Percentiles rank a stretch among this genome's conserved stretches.
phyloP scores from a whole-genome alignment of 176 grass and related monocot genomes.

The Zea mays region Zm-B73-REFERENCE-NAM-5.0 NC_050097.1:188445501-188446000 shows the following conservation, averaged over 20 bases:
- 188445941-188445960: neutral
- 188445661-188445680: conserved; percentile 12
- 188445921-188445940: neutral
- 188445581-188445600: neutral
- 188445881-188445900: neutral
- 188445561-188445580: neutral
- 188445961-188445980: conserved; percentile 1
- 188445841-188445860: neutral
- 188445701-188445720: conserved; percentile 2
- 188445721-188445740: neutral
- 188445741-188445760: neutral
- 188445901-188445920: neutral
- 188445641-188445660: neutral
- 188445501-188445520: neutral
- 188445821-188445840: neutral
- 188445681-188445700: conserved; percentile 12
- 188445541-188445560: neutral
- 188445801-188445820: neutral
- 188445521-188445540: neutral
- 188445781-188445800: neutral
- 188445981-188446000: neutral
- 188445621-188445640: neutral
- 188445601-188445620: neutral
- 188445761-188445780: neutral
- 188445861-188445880: neutral